Base-by-base conservation (phyloP, 106 monocot species). In the Amphibolis antarctica region DNA sequence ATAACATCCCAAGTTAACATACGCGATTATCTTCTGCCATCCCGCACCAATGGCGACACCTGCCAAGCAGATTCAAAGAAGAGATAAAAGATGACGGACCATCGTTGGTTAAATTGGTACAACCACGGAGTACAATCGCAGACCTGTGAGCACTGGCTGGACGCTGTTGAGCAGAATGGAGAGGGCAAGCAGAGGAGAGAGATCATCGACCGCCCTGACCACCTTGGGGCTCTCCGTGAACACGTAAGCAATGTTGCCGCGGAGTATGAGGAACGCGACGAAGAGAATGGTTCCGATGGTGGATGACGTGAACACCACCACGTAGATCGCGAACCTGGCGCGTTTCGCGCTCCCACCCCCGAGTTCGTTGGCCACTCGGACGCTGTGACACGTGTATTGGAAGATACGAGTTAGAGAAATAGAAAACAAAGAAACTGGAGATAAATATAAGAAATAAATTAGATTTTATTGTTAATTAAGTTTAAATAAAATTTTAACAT, bases 41-140 rank as follows among this genome's bases (percentile, higher is more conserved):
- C 94, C 94, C 11, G 86, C 79, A 15, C 94, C 94, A 42, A 86
- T 63, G 27, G 89, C 89, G 60, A 94, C 89, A 21, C 94, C 94
- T 94, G 71, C 47, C 28, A 28, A 50, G 17, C 31, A 46, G 55
- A 22, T 5, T n/a, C 10, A 44, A 43, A 11, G 19, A 20, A 42
- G 20, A n/a, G 30, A 9, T 4, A 36, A 42, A 36, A 5, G 18
- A 13, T 29, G 9, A 9, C 31, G 0, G 14, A n/a, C n/a, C n/a
- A n/a, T n/a, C n/a, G n/a, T n/a, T n/a, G n/a, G n/a, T n/a, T n/a
- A n/a, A n/a, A n/a, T n/a, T n/a, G n/a, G n/a, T n/a, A n/a, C n/a
- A n/a, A n/a, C n/a, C n/a, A n/a, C n/a, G n/a, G n/a, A n/a, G n/a
- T n/a, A n/a, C n/a, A n/a, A n/a, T n/a, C n/a, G n/a, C n/a, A n/a